Conservation (phyloP, 2,329 filamentous ascomycete genomes). For the Phyllosticta citrichinensis region DNA sequence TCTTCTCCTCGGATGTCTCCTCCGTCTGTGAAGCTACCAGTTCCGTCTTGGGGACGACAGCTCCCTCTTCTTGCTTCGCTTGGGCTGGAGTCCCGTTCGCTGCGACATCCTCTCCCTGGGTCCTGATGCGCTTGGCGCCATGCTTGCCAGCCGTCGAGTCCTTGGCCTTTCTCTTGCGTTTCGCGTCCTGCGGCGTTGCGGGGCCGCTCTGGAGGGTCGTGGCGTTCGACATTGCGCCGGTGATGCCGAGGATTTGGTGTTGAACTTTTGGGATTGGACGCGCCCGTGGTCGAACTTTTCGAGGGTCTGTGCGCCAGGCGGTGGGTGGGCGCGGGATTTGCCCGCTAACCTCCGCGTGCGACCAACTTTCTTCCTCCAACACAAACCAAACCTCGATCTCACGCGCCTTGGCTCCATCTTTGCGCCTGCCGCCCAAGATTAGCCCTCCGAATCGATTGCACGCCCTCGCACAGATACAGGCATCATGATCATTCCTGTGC, state of each 20-base stretch:
- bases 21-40: not conserved
- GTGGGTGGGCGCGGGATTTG: conserved; percentile 3
- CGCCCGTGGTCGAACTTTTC: conserved; percentile 2
- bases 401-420: conserved; percentile 12
- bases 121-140: conserved; percentile 9
- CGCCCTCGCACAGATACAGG: conserved; percentile 9
- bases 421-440: not conserved
- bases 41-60: not conserved
- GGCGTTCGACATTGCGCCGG: conserved; percentile 2
- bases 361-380: conserved; percentile 4
- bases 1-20: not conserved
- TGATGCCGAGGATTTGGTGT: not conserved
- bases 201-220: not conserved
- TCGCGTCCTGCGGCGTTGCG: not conserved
- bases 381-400: conserved; percentile 12
- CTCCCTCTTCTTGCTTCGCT: not conserved
- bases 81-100: not conserved
- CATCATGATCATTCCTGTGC: conserved; percentile 96
- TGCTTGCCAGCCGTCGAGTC: not conserved
- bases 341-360: conserved; percentile 1
- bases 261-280: not conserved
- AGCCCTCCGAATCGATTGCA: conserved; percentile 14
- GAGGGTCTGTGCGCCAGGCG: not conserved
- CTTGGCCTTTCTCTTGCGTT: conserved; percentile 10
- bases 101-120: conserved; percentile 1